Evolutionary conservation across 441 rosid genomes (phyloP).

Genomic region (Mallotus japonicus): DNA sequence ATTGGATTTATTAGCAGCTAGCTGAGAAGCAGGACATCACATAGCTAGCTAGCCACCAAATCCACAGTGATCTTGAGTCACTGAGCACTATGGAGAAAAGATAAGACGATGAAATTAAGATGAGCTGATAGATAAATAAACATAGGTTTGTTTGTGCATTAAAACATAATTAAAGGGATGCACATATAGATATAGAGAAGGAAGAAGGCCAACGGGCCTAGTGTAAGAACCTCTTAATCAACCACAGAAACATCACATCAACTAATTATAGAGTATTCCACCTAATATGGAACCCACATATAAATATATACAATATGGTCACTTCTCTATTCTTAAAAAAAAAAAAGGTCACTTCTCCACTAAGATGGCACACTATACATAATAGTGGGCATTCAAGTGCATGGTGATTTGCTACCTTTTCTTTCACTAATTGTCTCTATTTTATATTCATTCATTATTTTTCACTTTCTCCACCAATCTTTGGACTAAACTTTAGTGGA

Average conservation of each 20-base stretch:
- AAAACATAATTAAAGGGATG: neutral
- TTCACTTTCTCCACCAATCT: slow-evolving; percentile 21
- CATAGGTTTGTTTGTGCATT: neutral
- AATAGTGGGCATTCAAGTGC: slow-evolving; percentile 25
- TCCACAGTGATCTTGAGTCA: neutral
- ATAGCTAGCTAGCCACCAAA: neutral
- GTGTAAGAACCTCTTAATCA: slow-evolving; percentile 11
- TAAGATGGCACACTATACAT: slow-evolving; percentile 1
- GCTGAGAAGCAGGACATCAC: neutral
- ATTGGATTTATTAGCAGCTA: neutral
- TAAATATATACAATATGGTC: neutral
- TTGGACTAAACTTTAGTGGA: slow-evolving; percentile 1
- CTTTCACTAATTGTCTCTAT: slow-evolving; percentile 12
- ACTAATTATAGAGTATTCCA: slow-evolving; percentile 8
- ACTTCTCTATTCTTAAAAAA: too few relatives aligned
- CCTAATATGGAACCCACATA: slow-evolving; percentile 32
- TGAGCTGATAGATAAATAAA: too few relatives aligned
- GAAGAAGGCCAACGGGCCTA: neutral
- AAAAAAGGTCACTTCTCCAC: slow-evolving; percentile 21
- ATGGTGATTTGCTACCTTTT: slow-evolving; percentile 28
- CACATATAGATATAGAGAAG: neutral
- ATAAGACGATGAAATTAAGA: neutral
- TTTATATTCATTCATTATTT: neutral
- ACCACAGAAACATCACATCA: slow-evolving; percentile 25
- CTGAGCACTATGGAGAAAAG: neutral